phyloP scores from a whole-genome alignment of 2,329 filamentous ascomycete species.

The Harringtonia lauricola region DNA sequence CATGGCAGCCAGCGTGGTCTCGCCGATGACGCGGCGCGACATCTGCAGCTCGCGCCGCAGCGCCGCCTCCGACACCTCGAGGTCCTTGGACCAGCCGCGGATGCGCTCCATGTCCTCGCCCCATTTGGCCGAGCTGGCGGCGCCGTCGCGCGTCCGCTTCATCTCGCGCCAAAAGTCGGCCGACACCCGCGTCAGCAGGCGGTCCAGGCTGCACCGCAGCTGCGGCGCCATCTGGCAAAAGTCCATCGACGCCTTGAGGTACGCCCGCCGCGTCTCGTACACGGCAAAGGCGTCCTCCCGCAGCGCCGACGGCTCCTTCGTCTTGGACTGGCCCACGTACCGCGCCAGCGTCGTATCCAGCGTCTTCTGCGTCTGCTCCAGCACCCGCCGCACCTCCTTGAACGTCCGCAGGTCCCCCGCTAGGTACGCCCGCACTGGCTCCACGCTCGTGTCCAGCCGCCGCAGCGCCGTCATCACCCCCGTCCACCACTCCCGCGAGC shows the following conservation, averaged over 20 bases:
- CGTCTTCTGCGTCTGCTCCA: conserved; percentile 72
- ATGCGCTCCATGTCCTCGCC: conserved; percentile 80
- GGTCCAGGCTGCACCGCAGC: conserved; percentile 72
- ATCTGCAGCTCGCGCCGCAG: conserved; percentile 74
- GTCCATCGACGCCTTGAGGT: conserved; percentile 86
- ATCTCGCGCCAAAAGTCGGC: conserved; percentile 84
- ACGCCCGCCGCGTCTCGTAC: conserved; percentile 82
- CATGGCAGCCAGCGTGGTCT: conserved; percentile 55
- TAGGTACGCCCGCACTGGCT: conserved; percentile 73
- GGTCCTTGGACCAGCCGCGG: conserved; percentile 84
- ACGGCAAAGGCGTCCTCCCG: conserved; percentile 93
- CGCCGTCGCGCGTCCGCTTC: conserved; percentile 57
- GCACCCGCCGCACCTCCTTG: conserved; percentile 66
- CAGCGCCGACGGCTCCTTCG: conserved; percentile 83
- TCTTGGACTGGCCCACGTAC: conserved; percentile 77
- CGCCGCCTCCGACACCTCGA: conserved; percentile 77
- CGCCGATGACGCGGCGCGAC: conserved; percentile 73
- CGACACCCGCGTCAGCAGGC: conserved; percentile 73
- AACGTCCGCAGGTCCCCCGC: conserved; percentile 70
- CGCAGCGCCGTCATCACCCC: conserved; percentile 63
- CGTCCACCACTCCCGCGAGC: conserved; percentile 78
- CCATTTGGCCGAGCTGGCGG: conserved; percentile 54
- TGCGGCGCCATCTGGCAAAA: conserved; percentile 84
- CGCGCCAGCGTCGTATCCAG: conserved; percentile 75
- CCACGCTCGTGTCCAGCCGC: conserved; percentile 67